Base-by-base conservation (phyloP, 345 rosid species). In the Melaleuca quinquenervia region DNA sequence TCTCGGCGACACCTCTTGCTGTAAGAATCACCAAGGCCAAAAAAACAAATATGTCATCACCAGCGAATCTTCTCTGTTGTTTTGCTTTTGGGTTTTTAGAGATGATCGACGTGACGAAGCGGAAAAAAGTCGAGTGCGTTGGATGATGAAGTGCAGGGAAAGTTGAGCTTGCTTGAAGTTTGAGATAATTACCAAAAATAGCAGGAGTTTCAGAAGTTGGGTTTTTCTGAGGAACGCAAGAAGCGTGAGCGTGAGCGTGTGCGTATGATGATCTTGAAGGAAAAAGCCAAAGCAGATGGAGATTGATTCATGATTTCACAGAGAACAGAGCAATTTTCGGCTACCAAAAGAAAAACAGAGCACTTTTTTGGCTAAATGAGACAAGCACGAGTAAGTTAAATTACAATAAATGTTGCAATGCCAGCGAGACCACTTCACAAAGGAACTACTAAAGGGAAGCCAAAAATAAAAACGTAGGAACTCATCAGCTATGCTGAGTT, bases 1-100 rank as follows among this genome's bases (percentile, higher is more conserved):
- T 52, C 86, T 78, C 0, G 88, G 88, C 50, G 88, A 84, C 52
- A 76, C 88, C 18, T 87, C 88, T 50, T 84, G 86, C 88, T 87
- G 86, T 11, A 75, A 86, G 21, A 80, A 44, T 80, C 82, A 22
- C 16, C 53, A 1, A 0, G 51, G 54, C 29, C 22, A 49, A 49
- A 32, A 32, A 3, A 50, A 52, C 16, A 11, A 52, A 18, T 8
- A 32, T 32, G 78, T 18, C 10, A 70, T 9, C 24, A 6, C 8
- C 36, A 32, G 13, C 18, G 18, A 58, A 58, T 12, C 45, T 32
- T 41, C 41, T 41, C 41, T 41, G 41, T 41, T 41, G 41, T 41
- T 41, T 41, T 64, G 29, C 45, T 85, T 50, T 54, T 7, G 20
- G 32, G 36, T 1, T 27, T 14, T 16, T 22, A 84, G 44, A 41